Evolutionary conservation across 768 basidiomycete genomes (phyloP), one percentile per base, ranked within the genome.

Genomic region (Paxillus rubicundulus): DNA sequence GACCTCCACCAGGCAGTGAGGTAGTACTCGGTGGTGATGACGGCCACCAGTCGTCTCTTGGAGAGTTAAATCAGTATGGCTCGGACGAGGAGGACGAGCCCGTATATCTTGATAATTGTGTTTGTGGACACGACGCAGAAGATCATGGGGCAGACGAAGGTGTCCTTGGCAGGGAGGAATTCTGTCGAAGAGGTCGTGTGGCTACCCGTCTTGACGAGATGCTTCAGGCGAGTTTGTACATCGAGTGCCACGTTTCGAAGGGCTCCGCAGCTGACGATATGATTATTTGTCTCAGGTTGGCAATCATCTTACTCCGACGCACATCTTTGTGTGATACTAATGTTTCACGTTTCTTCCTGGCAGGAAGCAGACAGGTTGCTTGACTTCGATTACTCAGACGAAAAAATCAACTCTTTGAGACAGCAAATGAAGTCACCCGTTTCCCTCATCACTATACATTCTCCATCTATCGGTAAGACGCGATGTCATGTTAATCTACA

Each of bases 181-280:
- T 86, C 67, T 68, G 72, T n/a, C 79, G 93, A 37, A 78, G 89
- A 66, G 82, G 78, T 39, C 84, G 83, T 51, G 81, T 89, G 10
- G 92, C 90, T 3, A 80, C 86, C 47, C 81, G 87, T 52, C 77
- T 94, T 47, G 93, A 95, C 63, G 89, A 92, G 67, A 66, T 89
- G 49, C 71, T 94, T 43, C 81, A 92, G 80, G 92, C 90, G 61
- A 61, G 63, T 63, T 14, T 37, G 28, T 30, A 16, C 43, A 9
- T 33, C 17, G 14, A 50, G 30, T 14, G 17, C 57, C 57, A 84
- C 55, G 62, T 43, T 50, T 21, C 17, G 17, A 24, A 34, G 47
- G 18, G 45, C 48, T 49, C 56, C 27, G 40, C 54, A 5, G 21
- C 59, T 61, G 36, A 42, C n/a, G 32, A 49, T 48, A 55, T 53